Base-by-base conservation (phyloP, 768 basidiomycete species). In the Tylopilus subfusipes region DNA sequence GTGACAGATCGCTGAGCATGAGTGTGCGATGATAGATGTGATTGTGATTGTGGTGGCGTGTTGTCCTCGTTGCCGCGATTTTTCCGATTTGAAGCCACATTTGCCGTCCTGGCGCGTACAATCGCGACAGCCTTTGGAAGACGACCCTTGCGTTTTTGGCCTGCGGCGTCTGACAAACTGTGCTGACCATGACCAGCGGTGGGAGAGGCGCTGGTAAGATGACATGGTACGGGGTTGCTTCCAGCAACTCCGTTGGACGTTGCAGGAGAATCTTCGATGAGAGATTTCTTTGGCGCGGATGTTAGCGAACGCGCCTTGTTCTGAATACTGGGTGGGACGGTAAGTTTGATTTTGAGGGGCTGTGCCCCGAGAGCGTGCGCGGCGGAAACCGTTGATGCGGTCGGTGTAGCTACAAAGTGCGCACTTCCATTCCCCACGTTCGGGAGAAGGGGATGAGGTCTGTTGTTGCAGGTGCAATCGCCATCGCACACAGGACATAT, bases 401-500 rank as follows among this genome's bases (percentile, higher is more conserved):
- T 71, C 49, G 74, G 63, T 63, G 75, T 69, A 63, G 67, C 55
- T 54, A 71, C 69, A 68, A 72, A 72, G 53, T 68, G 71, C 60
- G 69, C 70, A 71, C 60, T 61, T 71, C 75, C 76, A 56, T 61
- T 54, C 56, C 46, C 43, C 42, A 53, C 58, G 52, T 58, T 63
- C 60, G 68, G 74, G 55, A 66, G 70, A 48, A 68, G 65, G 42
- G 66, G 55, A 55, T 62, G 66, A 50, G 74, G 67, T 62, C 71
- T 75, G 76, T 78, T 82, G 69, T 71, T 55, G 78, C 90, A 92
- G 29, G 87, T 91, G 77, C 90, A 93, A 67, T 89, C 85, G 66
- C 87, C 85, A 78, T 92, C 90, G 88, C 90, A 93, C 59, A 92
- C 88, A 9, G 89, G 90, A 71, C 90, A 93, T 53, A 92, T 90